Base-by-base conservation (phyloP, 2,329 filamentous ascomycete genomes). In the Simplicillium aogashimaense region DNA sequence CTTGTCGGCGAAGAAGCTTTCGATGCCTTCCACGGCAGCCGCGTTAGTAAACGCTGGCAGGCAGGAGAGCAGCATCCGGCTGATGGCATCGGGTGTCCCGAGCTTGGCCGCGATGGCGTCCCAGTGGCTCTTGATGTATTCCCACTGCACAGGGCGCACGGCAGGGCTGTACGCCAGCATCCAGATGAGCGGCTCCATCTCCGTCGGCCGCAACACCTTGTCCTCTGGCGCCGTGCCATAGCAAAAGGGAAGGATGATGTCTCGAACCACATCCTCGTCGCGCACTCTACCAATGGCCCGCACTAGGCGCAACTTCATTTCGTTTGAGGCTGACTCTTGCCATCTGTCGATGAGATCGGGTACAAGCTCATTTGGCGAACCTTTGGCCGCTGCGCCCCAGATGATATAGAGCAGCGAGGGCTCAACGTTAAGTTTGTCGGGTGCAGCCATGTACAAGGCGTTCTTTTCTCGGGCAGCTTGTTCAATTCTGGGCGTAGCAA, bases 41-140 rank as follows among this genome's bases (percentile, higher is more conserved):
- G 69, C 64, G 51, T 87, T 81, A 3, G 84, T 76, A 58, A 94
- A 95, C 55, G 85, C 84, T 52, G 77, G 76, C 50, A 98, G 66
- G 35, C 79, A 80, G 50, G 84, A 70, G 50, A 85, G 81, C 51
- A 98, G 66, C 63, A 94, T 94, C 36, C 89, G 80, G 64, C 97
- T 89, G 14, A 95, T 70, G 3, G 95, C 77, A 29, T 95, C 82
- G 47, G 87, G 83, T 64, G 95, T 95, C 30, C 57, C 80, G 41
- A 97, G 70, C 59, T 83, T 83, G 45, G 77, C 66, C 38, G 80
- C 73, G 34, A 94, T 74, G 29, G 74, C 69, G 25, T 77, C 70
- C 85, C 90, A 98, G 65, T 94, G 81, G 34, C 74, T 70, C 63
- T 89, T 86, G 54, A 95, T 74, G 63, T 84, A 95, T 39, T 81